A percentile compares a stretch with the other conserved stretches of the same genome.
Evolutionary conservation across 768 basidiomycete species (phyloP).

Genomic region (Russula dissimulans): DNA sequence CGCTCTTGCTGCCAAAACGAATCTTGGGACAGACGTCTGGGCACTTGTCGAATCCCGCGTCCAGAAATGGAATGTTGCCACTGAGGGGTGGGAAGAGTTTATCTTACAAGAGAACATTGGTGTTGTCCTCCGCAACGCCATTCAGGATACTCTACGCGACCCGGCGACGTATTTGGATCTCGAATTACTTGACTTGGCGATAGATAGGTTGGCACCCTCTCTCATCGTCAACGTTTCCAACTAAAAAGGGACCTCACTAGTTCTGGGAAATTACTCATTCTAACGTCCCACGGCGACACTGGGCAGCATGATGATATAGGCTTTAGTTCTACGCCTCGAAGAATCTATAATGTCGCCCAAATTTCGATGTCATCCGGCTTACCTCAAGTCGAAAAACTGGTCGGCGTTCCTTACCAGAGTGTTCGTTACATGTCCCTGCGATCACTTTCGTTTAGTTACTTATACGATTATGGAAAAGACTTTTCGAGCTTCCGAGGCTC

Average conservation of each 20-base stretch:
- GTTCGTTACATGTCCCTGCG: slow-evolving; percentile 33
- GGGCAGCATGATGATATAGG: slow-evolving; percentile 39
- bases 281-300: slow-evolving; percentile 58
- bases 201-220: slow-evolving; percentile 40
- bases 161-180: slow-evolving; percentile 48
- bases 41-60: slow-evolving; percentile 56
- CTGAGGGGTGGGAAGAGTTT: slow-evolving; percentile 65
- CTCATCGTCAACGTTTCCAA: not conserved
- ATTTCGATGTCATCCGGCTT: slow-evolving; percentile 35
- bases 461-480: slow-evolving; percentile 34
- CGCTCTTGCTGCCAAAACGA: slow-evolving; percentile 37
- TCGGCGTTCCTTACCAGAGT: slow-evolving; percentile 65
- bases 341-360: slow-evolving; percentile 56
- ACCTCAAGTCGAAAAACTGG: slow-evolving; percentile 41
- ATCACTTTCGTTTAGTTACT: not conserved
- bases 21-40: slow-evolving; percentile 53
- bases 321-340: slow-evolving; percentile 36
- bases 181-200: slow-evolving; percentile 61
- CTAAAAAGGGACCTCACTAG: slow-evolving; percentile 23
- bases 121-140: slow-evolving; percentile 36
- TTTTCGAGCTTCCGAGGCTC: slow-evolving; percentile 49
- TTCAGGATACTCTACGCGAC: slow-evolving; percentile 35
- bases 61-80: slow-evolving; percentile 60
- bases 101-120: slow-evolving; percentile 48
- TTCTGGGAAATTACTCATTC: slow-evolving; percentile 44